phyloP scores from a whole-genome alignment of 148 eudicot genomes.

The Oxyria digyna region DNA sequence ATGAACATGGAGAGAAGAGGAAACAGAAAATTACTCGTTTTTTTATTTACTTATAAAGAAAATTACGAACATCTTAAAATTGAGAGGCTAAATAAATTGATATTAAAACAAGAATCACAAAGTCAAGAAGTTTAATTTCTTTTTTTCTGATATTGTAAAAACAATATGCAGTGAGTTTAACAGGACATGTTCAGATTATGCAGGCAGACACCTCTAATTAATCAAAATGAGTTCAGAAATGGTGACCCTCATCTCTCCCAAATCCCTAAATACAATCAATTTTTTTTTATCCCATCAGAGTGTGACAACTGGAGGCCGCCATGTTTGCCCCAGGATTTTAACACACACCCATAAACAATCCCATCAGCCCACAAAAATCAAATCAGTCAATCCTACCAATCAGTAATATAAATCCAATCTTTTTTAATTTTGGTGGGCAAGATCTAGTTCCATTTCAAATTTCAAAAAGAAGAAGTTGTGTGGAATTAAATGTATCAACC shows the following conservation, averaged over 20 bases:
- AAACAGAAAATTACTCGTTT: not conserved
- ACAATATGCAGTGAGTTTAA: not conserved
- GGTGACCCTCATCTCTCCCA: not conserved
- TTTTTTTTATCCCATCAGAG: slow-evolving; percentile 11
- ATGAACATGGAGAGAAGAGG: not conserved
- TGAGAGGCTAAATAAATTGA: too few relatives aligned
- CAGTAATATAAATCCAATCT: not conserved
- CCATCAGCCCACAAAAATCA: slow-evolving; percentile 6
- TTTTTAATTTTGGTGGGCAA: not conserved
- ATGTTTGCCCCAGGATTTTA: slow-evolving; percentile 14
- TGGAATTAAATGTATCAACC: not conserved
- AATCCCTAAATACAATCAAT: not conserved
- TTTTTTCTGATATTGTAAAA: not conserved
- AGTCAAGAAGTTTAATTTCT: too few relatives aligned
- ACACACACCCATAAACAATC: slow-evolving; percentile 5
- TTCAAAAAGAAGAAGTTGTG: not conserved
- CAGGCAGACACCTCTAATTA: not conserved
- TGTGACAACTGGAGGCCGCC: slow-evolving; percentile 39
- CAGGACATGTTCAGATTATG: not conserved
- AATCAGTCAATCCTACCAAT: not conserved
- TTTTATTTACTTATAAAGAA: too few relatives aligned
- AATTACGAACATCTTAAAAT: too few relatives aligned
- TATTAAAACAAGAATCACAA: too few relatives aligned
- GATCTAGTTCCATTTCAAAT: not conserved
- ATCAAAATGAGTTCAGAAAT: not conserved